phyloP scores from a whole-genome alignment of 2,329 filamentous ascomycete genomes.

The Exutisphaerella laricina region DNA sequence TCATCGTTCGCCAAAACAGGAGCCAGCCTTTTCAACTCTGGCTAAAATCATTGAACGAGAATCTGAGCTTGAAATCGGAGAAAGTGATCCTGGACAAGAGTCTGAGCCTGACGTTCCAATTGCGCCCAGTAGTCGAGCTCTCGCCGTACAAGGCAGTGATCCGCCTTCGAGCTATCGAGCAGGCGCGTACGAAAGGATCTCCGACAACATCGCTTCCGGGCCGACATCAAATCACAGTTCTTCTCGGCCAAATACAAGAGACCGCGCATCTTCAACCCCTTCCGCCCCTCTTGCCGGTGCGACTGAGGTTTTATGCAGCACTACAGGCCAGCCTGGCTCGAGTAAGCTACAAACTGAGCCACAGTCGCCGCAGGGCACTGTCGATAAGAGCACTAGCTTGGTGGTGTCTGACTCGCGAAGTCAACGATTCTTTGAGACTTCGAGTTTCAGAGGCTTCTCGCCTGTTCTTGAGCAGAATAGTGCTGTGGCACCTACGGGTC shows the following conservation, averaged over 20 bases:
- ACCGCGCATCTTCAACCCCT: neutral
- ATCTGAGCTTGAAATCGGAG: conserved; percentile 23
- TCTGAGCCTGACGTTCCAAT: neutral
- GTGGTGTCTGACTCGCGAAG: conserved; percentile 25
- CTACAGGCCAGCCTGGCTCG: neutral
- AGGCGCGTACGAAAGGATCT: conserved; percentile 22
- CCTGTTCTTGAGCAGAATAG: conserved; percentile 1
- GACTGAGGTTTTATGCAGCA: conserved; percentile 6
- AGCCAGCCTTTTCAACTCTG: too few species aligned
- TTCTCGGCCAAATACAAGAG: neutral
- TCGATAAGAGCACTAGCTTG: conserved; percentile 9
- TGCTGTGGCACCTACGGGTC: neutral
- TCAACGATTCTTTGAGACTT: conserved; percentile 9
- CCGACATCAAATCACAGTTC: too few species aligned
- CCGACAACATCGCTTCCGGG: too few species aligned
- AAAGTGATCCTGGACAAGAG: conserved; percentile 15
- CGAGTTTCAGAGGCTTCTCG: conserved; percentile 14
- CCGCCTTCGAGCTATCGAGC: conserved; percentile 27
- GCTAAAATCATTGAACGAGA: conserved; percentile 1
- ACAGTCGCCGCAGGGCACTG: conserved; percentile 14
- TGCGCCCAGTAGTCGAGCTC: neutral
- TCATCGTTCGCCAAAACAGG: too few species aligned
- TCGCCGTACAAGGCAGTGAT: conserved; percentile 17
- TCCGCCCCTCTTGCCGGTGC: neutral
- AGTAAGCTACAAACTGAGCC: conserved; percentile 4